Evolutionary conservation across 805 yeast species (phyloP).

Genomic region (Pichia ethanolica): DNA sequence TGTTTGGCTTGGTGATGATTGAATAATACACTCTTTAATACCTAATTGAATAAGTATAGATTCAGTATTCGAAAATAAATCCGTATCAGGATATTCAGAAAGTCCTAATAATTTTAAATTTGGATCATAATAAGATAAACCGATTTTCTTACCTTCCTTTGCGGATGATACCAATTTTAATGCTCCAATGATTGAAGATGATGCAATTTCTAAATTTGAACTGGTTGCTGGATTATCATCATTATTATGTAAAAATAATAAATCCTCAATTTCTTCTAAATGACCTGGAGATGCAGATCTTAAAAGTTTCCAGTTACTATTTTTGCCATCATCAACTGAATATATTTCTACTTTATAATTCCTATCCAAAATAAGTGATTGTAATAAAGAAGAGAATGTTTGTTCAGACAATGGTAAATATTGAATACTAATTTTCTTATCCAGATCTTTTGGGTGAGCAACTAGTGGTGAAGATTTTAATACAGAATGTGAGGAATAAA

Average conservation of each 20-base stretch:
- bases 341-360: slow-evolving; percentile 79
- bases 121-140: slow-evolving; percentile 75
- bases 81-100: slow-evolving; percentile 80
- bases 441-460: slow-evolving; percentile 32
- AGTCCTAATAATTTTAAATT: slow-evolving; percentile 60
- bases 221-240: slow-evolving; percentile 29
- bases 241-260: slow-evolving; percentile 30
- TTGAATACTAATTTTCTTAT: slow-evolving; percentile 32
- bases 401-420: slow-evolving; percentile 76
- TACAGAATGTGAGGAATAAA: slow-evolving; percentile 79
- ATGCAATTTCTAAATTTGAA: slow-evolving; percentile 8
- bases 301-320: slow-evolving; percentile 50
- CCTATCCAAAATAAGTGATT: slow-evolving; percentile 57
- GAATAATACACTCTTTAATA: slow-evolving; percentile 74
- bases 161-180: slow-evolving; percentile 34
- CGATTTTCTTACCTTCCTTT: slow-evolving; percentile 48
- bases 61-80: slow-evolving; percentile 78
- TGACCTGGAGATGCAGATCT: slow-evolving; percentile 87
- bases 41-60: slow-evolving; percentile 83
- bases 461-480: slow-evolving; percentile 38
- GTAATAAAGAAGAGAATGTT: slow-evolving; percentile 58
- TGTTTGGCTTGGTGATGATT: slow-evolving; percentile 19
- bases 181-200: slow-evolving; percentile 45
- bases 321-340: slow-evolving; percentile 18
- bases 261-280: slow-evolving; percentile 65